These are phyloP conservation scores for Neohortaea acidophila DNA, from an alignment of 495 filamentous ascomycete species.

Conservation along the genomic window DNA sequence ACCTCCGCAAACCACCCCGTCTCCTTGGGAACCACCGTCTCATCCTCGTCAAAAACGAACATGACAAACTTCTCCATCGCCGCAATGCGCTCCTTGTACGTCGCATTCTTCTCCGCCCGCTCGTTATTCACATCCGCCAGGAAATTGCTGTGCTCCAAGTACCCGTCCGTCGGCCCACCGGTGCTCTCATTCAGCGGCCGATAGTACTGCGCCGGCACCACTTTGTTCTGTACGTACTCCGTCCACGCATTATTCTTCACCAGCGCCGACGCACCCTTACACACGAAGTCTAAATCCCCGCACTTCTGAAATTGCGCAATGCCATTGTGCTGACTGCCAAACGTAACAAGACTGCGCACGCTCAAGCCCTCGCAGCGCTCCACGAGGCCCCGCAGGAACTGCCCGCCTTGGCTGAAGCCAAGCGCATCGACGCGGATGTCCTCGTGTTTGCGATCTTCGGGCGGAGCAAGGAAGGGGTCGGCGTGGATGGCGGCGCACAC, in stretches of 20 bases:
- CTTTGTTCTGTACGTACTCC: constrained; percentile 51
- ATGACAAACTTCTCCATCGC: constrained; percentile 66
- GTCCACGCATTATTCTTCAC: constrained; percentile 63
- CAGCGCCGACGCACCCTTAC: constrained; percentile 57
- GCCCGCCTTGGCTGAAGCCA: constrained; percentile 90
- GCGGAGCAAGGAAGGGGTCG: constrained; percentile 64
- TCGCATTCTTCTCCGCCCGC: constrained; percentile 52
- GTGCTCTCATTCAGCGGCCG: constrained; percentile 30
- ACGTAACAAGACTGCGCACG: constrained; percentile 72
- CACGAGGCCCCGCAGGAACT: constrained; percentile 86
- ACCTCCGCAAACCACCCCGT: constrained; percentile 83
- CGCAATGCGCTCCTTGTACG: constrained; percentile 57
- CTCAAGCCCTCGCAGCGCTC: constrained; percentile 64
- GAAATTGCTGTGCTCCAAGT: constrained; percentile 75
- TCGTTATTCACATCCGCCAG: constrained; percentile 99
- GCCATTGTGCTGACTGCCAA: constrained; percentile 87
- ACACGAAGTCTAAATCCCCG: constrained; percentile 55
- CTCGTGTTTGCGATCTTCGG: constrained; percentile 16
- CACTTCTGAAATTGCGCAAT: constrained; percentile 65
- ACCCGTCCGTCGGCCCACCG: constrained; percentile 44
- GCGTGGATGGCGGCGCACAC: constrained; percentile 68
- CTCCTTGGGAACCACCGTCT: constrained; percentile 78
- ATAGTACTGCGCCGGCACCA: constrained; percentile 95
- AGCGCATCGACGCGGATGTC: constrained; percentile 46
- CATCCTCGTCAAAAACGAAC: constrained; percentile 81